Base-by-base conservation (phyloP, 176 grass and related monocot species). In the Cenchrus fungigraminus region DNA sequence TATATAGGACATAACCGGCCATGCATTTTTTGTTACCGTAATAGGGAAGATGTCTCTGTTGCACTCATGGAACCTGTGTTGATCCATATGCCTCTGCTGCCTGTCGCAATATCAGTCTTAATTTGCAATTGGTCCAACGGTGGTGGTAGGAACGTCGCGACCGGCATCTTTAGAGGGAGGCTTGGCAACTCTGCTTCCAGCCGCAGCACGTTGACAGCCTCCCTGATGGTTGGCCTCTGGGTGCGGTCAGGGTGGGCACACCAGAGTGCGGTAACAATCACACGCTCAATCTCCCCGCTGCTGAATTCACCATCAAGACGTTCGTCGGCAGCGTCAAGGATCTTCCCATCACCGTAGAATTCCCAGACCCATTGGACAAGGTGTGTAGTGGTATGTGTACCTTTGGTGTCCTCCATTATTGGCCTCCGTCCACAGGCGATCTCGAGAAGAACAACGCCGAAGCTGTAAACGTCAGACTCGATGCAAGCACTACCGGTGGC, bases 261-360 rank as follows among this genome's bases (percentile, higher is more conserved):
- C 49, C 49, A 12, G 9, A 85, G 75, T 0, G 74, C 74, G 2
- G 73, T 66, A 0, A 84, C 45, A 74, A 89, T 72, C 16, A 84
- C 50, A 2, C 74, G 9, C 55, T 64, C 74, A 65, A 89, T 84
- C 52, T 89, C 71, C 0, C 1, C 16, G 37, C 0, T 19, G 3
- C 4, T 15, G 16, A 69, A 69, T 4, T 69, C 37, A 1, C 40
- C 16, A 3, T 20, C 4, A 15, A 69, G 66, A 3, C 66, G 66
- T 5, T 8, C 8, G 1, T 68, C 66, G 8, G 66, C 66, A 0
- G 40, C 66, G 4, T 69, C 66, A 9, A 69, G 66, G 66, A 69
- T 69, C 16, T 34, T 69, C 20, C 34, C 59, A 3, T 3, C 16
- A 17, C 40, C 3, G 66, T 69, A 69, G 8, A 69, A 45, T 4